A percentile compares a stretch with the other conserved stretches of the same genome.
phyloP scores from a whole-genome alignment of 345 rosid species.

The Pseudoturritis turrita region DNA sequence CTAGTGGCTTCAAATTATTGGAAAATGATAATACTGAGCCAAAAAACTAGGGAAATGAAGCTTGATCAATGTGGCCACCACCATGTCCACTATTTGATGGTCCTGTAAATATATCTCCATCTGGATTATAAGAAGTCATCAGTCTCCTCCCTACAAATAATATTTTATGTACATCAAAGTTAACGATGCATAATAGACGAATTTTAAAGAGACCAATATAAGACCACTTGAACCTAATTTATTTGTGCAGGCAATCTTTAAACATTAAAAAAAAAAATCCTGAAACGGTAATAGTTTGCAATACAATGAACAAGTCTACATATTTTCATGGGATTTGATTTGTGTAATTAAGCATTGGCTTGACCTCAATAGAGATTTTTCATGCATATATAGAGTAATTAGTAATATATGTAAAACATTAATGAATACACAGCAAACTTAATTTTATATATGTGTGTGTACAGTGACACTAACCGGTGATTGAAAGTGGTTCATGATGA shows the following conservation, averaged over 20 bases:
- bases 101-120: background rate
- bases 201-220: background rate
- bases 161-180: background rate
- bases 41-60: background rate
- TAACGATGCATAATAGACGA: background rate
- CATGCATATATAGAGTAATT: background rate
- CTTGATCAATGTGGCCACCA: background rate
- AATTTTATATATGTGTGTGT: no score
- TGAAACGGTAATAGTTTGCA: no score
- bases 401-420: background rate
- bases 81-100: constrained; percentile 15
- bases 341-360: background rate
- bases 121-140: background rate
- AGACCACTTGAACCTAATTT: background rate
- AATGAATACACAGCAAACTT: background rate
- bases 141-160: background rate
- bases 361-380: no score
- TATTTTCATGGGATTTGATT: background rate
- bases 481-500: background rate
- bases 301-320: background rate
- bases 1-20: background rate
- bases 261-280: no score
- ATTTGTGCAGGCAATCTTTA: background rate
- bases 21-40: background rate
- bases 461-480: background rate